Percentiles rank a stretch among this genome's conserved stretches.
Conservation (phyloP, 306 rosid species). For the Ammopiptanthus mongolicus region DNA sequence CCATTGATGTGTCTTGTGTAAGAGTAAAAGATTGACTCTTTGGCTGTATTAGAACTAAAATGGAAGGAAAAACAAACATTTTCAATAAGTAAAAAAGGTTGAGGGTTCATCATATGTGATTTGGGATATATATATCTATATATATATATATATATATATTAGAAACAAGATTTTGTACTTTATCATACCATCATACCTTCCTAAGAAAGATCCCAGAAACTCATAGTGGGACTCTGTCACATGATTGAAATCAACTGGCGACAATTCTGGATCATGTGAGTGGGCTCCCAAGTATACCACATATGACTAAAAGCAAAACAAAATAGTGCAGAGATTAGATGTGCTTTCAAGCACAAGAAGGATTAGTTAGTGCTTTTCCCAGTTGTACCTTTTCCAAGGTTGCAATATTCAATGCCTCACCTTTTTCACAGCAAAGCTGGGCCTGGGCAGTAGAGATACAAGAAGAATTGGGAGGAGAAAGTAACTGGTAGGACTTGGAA, state of each 20-base stretch:
- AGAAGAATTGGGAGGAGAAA: conserved; percentile 33
- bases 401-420: conserved; percentile 41
- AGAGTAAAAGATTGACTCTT: conserved; percentile 70
- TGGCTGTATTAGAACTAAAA: conserved; percentile 44
- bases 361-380: neutral
- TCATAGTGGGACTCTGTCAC: conserved; percentile 59
- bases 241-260: conserved; percentile 36
- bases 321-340: neutral
- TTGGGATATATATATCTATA: neutral
- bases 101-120: neutral
- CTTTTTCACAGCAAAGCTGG: conserved; percentile 53
- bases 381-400: neutral
- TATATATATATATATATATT: too few relatives aligned
- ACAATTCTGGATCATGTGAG: conserved; percentile 45
- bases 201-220: conserved; percentile 72
- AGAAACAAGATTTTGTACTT: neutral
- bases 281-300: conserved; percentile 86
- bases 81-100: neutral
- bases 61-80: neutral
- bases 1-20: conserved; percentile 91
- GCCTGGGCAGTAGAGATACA: conserved; percentile 27
- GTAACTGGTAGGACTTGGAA: conserved; percentile 1
- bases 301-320: conserved; percentile 52
- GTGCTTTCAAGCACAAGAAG: neutral
- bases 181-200: conserved; percentile 55